Evolutionary conservation across 805 yeast genomes (phyloP).

Genomic region (Middelhovenomyces tepae): DNA sequence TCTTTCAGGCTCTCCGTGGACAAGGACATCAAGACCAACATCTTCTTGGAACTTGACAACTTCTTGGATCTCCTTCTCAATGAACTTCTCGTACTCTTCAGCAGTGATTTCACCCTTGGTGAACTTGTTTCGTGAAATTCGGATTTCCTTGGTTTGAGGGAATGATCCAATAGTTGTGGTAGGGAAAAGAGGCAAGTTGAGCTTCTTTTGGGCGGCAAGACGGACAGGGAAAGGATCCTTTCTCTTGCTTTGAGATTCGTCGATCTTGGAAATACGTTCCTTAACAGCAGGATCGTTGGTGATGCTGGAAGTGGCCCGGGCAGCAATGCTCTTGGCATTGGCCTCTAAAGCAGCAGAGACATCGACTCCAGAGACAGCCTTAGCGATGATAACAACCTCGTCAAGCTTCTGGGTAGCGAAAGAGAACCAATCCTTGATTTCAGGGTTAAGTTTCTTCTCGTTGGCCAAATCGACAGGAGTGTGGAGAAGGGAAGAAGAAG

Average conservation of each 20-base stretch:
- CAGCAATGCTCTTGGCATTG: conserved; percentile 75
- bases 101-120: conserved; percentile 93
- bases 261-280: conserved; percentile 66
- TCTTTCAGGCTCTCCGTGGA: conserved; percentile 99
- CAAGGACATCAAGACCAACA: conserved; percentile 94
- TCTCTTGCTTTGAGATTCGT: conserved; percentile 67
- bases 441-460: conserved; percentile 86
- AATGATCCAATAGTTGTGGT: conserved; percentile 99
- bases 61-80: conserved; percentile 89
- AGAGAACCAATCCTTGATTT: conserved; percentile 95
- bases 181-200: conserved; percentile 97
- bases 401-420: conserved; percentile 93
- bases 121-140: conserved; percentile 97
- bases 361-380: conserved; percentile 57
- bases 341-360: conserved; percentile 72
- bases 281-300: conserved; percentile 90
- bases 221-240: conserved; percentile 78
- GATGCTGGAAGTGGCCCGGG: conserved; percentile 79
- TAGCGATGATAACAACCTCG: conserved; percentile 88
- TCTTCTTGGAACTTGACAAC: conserved; percentile 99
- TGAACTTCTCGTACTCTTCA: conserved; percentile 93
- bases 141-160: conserved; percentile 99
- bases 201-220: conserved; percentile 74
- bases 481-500: conserved; percentile 95
- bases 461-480: conserved; percentile 94